Evolutionary conservation across 1,139 yeast species (phyloP).

Genomic region (Yamadazyma buinensis): DNA sequence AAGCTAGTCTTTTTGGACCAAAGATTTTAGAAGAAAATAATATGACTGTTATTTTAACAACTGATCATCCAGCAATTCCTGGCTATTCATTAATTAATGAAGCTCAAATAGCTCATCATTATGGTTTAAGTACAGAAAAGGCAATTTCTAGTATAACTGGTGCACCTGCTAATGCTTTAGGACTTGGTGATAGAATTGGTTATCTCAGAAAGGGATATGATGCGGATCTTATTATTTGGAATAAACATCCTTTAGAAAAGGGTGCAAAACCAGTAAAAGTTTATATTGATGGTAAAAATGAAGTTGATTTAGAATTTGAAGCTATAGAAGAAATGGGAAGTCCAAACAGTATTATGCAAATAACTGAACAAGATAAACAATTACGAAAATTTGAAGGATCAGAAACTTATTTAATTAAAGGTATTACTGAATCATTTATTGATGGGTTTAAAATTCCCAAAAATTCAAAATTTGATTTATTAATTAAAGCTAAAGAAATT

Average conservation of each 20-base stretch:
- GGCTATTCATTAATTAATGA: conserved; percentile 5
- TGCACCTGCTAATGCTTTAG: conserved; percentile 8
- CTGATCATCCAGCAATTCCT: conserved; percentile 8
- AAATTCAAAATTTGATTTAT: background rate
- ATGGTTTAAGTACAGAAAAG: conserved; percentile 5
- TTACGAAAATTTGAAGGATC: background rate
- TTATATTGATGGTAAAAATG: conserved; percentile 7
- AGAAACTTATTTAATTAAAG: conserved; percentile 1
- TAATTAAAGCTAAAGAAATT: background rate
- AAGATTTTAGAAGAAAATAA: conserved; percentile 5
- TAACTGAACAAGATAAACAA: background rate
- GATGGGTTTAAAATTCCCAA: background rate
- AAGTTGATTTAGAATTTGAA: background rate
- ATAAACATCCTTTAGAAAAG: conserved; percentile 9
- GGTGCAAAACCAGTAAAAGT: conserved; percentile 12
- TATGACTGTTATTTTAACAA: conserved; percentile 5
- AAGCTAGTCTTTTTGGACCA: conserved; percentile 6
- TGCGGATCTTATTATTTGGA: conserved; percentile 13
- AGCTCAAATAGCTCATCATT: conserved; percentile 7
- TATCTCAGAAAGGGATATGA: conserved; percentile 10
- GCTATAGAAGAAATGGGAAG: too few species aligned
- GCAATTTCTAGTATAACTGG: conserved; percentile 11
- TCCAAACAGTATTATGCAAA: background rate
- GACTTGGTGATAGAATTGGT: conserved; percentile 9
- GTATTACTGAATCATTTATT: background rate